These are phyloP conservation scores for Austroboletus eburneus DNA, from an alignment of 768 basidiomycete genomes.

Conservation along the genomic window DNA sequence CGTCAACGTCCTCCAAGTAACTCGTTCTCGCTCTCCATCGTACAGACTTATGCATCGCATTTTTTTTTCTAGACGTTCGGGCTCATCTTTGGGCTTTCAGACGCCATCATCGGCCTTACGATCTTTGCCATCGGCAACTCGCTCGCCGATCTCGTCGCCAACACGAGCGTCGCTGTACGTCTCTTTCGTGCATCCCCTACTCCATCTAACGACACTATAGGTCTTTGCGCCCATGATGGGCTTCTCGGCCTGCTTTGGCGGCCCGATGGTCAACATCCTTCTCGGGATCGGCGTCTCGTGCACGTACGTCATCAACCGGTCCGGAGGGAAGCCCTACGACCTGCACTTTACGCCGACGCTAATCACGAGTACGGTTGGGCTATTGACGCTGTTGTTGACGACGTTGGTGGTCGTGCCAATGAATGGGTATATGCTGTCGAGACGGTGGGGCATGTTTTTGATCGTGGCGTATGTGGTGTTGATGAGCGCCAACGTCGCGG, in stretches of 20 bases:
- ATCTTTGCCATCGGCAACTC: conserved; percentile 97
- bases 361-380: conserved; percentile 75
- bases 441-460: conserved; percentile 78
- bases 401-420: conserved; percentile 83
- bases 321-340: conserved; percentile 50
- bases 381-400: conserved; percentile 68
- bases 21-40: neutral
- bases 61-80: conserved; percentile 71
- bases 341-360: conserved; percentile 81
- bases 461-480: conserved; percentile 68
- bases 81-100: conserved; percentile 90
- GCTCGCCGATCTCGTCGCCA: conserved; percentile 93
- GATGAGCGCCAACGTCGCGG: conserved; percentile 75
- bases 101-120: conserved; percentile 95
- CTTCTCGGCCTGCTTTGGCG: conserved; percentile 92
- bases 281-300: conserved; percentile 92
- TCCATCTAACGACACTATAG: conserved; percentile 29
- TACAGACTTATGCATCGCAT: too few species aligned
- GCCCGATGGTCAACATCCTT: conserved; percentile 88
- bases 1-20: conserved; percentile 83
- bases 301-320: conserved; percentile 72
- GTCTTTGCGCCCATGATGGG: conserved; percentile 92
- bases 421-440: conserved; percentile 76
- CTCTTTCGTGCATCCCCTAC: neutral
- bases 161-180: conserved; percentile 87